These are phyloP conservation scores for Scheffersomyces stipitis DNA, from an alignment of 805 yeast genomes.

Conservation along the genomic window DNA sequence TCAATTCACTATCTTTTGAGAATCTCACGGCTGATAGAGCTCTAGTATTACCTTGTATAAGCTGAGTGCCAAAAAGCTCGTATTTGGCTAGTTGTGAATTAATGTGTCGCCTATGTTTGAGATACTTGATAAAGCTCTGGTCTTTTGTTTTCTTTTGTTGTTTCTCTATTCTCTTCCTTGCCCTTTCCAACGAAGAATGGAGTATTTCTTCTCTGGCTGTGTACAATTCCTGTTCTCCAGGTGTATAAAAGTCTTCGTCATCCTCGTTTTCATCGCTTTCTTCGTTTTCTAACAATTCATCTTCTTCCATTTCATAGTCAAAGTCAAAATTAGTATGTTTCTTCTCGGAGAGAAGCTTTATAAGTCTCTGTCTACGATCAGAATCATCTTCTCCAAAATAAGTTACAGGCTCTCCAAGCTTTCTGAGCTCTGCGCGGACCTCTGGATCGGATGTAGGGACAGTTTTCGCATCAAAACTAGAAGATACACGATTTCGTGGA, in stretches of 20 bases:
- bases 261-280: slow-evolving; percentile 48
- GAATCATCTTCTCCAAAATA: slow-evolving; percentile 58
- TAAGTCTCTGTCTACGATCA: slow-evolving; percentile 61
- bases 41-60: slow-evolving; percentile 55
- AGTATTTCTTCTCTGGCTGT: slow-evolving; percentile 55
- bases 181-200: slow-evolving; percentile 45
- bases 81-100: slow-evolving; percentile 31
- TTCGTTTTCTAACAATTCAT: slow-evolving; percentile 18
- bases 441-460: slow-evolving; percentile 68
- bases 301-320: slow-evolving; percentile 14
- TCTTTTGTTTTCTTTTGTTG: slow-evolving; percentile 28
- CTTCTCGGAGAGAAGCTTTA: slow-evolving; percentile 39
- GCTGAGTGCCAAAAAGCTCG: slow-evolving; percentile 65
- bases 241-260: slow-evolving; percentile 83
- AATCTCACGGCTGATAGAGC: slow-evolving; percentile 63
- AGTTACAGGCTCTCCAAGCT: slow-evolving; percentile 56
- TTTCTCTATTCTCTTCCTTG: slow-evolving; percentile 40
- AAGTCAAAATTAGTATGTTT: slow-evolving; percentile 12
- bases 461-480: slow-evolving; percentile 4
- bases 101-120: slow-evolving; percentile 47
- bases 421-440: slow-evolving; percentile 50
- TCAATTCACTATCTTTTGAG: slow-evolving; percentile 31
- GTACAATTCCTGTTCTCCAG: slow-evolving; percentile 59
- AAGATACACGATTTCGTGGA: too few relatives aligned
- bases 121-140: slow-evolving; percentile 40